Percentiles rank a stretch among this genome's conserved stretches.
These are phyloP conservation scores for Emergomyces orientalis DNA, from an alignment of 2,329 filamentous ascomycete species.

Conservation along the genomic window DNA sequence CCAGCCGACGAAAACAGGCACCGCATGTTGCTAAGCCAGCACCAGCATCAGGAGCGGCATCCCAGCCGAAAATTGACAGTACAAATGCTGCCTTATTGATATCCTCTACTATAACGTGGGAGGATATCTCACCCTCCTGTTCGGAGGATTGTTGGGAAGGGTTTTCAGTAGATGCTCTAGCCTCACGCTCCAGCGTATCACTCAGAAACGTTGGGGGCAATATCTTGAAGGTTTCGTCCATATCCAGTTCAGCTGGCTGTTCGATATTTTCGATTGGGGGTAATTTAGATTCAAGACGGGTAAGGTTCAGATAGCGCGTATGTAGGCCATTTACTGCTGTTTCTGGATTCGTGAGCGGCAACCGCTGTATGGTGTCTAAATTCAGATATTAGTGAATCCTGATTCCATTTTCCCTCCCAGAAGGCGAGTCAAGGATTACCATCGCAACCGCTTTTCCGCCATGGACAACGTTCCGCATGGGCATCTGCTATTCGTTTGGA, in stretches of 20 bases:
- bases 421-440: conserved; percentile 42
- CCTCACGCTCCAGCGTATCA: background rate
- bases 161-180: background rate
- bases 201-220: conserved; percentile 21
- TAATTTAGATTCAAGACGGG: conserved; percentile 30
- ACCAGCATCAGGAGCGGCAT: conserved; percentile 46
- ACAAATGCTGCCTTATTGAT: conserved; percentile 56
- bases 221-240: conserved; percentile 24
- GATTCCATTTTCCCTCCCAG: background rate
- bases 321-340: conserved; percentile 50
- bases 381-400: conserved; percentile 14
- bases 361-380: conserved; percentile 54
- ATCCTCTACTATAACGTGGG: background rate
- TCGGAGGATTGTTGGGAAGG: background rate
- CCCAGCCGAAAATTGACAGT: conserved; percentile 67
- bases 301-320: conserved; percentile 53
- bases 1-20: conserved; percentile 78
- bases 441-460: conserved; percentile 81
- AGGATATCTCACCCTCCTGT: background rate
- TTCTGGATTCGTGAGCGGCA: conserved; percentile 55
- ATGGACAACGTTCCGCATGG: conserved; percentile 74
- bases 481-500: conserved; percentile 60
- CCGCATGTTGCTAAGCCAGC: conserved; percentile 66
- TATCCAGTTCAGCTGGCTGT: conserved; percentile 25
- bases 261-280: conserved; percentile 25